Evolutionary conservation across 2,329 filamentous ascomycete species (phyloP).

Genomic region (Penicillium janthinellum): DNA sequence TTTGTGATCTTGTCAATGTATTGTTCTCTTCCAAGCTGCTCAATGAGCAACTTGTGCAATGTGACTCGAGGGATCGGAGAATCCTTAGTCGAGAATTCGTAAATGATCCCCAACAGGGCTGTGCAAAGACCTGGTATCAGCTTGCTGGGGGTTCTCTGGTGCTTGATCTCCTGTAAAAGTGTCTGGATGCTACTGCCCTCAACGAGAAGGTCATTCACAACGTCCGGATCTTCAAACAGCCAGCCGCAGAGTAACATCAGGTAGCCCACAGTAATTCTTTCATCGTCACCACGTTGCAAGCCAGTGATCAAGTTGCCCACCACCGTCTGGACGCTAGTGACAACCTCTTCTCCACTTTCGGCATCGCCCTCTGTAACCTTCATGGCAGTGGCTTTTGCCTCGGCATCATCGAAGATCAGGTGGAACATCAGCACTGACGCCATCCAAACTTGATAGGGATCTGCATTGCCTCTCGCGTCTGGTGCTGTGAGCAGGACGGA

Average conservation of each 20-base stretch:
- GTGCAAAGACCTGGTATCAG: constrained; percentile 81
- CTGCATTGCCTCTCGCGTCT: constrained; percentile 62
- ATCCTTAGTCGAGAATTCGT: constrained; percentile 97
- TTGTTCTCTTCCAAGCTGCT: constrained; percentile 78
- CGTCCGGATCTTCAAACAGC: constrained; percentile 89
- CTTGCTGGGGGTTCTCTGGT: constrained; percentile 60
- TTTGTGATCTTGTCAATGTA: constrained; percentile 81
- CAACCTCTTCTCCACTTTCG: constrained; percentile 86
- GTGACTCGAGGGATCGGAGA: constrained; percentile 83
- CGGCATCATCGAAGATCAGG: constrained; percentile 74
- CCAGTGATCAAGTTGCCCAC: constrained; percentile 82
- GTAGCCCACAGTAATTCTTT: constrained; percentile 79
- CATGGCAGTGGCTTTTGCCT: constrained; percentile 79
- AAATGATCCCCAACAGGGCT: constrained; percentile 81
- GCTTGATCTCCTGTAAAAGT: constrained; percentile 73
- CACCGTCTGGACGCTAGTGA: constrained; percentile 88
- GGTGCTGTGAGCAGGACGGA: constrained; percentile 75
- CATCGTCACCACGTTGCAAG: constrained; percentile 74
- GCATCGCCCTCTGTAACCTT: constrained; percentile 86
- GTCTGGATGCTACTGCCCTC: constrained; percentile 93
- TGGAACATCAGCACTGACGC: constrained; percentile 85
- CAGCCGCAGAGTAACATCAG: constrained; percentile 86
- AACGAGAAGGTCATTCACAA: constrained; percentile 87
- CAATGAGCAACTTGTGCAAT: constrained; percentile 74
- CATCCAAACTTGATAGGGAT: constrained; percentile 90